A percentile compares a stretch with the other conserved stretches of the same genome.
These are phyloP conservation scores for Cryptococcus neoformans DNA, from an alignment of 1,284 basidiomycete species.

Conservation along the genomic window DNA sequence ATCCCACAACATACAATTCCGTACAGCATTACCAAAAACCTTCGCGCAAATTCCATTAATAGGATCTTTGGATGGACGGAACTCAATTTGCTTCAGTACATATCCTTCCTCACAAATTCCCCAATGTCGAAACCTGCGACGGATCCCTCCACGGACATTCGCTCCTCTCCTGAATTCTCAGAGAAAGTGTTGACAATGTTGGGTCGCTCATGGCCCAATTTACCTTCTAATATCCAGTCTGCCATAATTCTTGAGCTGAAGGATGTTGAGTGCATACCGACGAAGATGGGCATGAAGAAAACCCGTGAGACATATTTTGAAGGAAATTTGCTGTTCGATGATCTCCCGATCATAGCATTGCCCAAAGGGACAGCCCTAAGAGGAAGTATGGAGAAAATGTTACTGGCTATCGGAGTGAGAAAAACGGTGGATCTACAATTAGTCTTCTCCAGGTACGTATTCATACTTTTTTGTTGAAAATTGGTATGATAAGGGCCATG, in stretches of 20 bases:
- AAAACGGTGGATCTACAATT: slow-evolving; percentile 89
- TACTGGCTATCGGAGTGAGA: slow-evolving; percentile 77
- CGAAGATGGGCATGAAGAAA: slow-evolving; percentile 68
- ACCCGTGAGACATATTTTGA: slow-evolving; percentile 84
- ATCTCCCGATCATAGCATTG: slow-evolving; percentile 77
- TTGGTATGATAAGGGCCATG: neutral
- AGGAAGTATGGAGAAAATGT: slow-evolving; percentile 70
- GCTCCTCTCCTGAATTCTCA: slow-evolving; percentile 68
- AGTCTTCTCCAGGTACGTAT: slow-evolving; percentile 64
- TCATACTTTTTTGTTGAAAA: slow-evolving; percentile 42
- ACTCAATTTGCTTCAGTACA: slow-evolving; percentile 72
- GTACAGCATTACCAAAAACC: slow-evolving; percentile 62
- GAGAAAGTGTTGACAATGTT: slow-evolving; percentile 75
- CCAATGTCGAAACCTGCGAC: slow-evolving; percentile 51
- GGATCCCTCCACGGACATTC: slow-evolving; percentile 63
- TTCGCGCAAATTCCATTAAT: slow-evolving; percentile 59
- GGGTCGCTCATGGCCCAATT: slow-evolving; percentile 70
- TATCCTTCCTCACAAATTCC: slow-evolving; percentile 61
- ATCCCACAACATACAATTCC: slow-evolving; percentile 77
- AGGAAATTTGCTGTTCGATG: slow-evolving; percentile 81
- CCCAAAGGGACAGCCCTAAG: slow-evolving; percentile 67
- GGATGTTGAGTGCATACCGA: slow-evolving; percentile 74
- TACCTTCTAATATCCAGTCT: slow-evolving; percentile 60
- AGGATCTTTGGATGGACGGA: slow-evolving; percentile 77
- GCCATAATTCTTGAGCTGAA: slow-evolving; percentile 61